A percentile compares a stretch with the other conserved stretches of the same genome.
Conservation (phyloP, 257 asterid genomes). For the Perilla frutescens region DNA sequence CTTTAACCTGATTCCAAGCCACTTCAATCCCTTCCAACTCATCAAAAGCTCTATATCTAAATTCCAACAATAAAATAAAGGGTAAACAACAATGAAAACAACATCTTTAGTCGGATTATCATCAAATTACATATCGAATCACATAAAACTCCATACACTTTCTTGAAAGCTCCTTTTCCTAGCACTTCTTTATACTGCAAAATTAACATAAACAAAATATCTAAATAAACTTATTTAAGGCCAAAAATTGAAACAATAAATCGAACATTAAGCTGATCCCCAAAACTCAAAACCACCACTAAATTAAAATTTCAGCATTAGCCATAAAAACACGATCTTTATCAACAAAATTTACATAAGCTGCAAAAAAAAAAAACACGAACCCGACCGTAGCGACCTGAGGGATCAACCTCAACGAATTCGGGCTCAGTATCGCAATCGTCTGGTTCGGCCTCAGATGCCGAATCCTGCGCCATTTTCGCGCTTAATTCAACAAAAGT, state of each 20-base stretch:
- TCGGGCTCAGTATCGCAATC: conserved; percentile 78
- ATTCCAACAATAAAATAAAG: conserved; percentile 53
- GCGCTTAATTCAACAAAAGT: conserved; percentile 26
- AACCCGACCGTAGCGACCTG: conserved; percentile 97
- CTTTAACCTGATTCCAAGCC: conserved; percentile 98
- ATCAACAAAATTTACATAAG: background rate
- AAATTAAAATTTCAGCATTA: conserved; percentile 6
- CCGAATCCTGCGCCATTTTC: conserved; percentile 72
- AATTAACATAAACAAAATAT: conserved; percentile 37
- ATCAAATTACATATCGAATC: background rate
- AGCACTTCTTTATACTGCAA: conserved; percentile 91
- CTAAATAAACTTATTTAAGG: conserved; percentile 6
- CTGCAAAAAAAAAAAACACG: conserved; percentile 36
- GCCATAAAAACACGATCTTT: conserved; percentile 5
- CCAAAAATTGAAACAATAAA: conserved; percentile 25
- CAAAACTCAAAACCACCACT: conserved; percentile 21
- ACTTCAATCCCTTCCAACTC: conserved; percentile 98
- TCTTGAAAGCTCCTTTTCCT: conserved; percentile 98
- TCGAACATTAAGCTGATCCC: conserved; percentile 23
- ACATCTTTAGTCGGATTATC: background rate
- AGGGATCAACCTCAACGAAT: conserved; percentile 91
- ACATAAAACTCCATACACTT: conserved; percentile 67
- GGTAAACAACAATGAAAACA: conserved; percentile 29
- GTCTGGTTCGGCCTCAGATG: conserved; percentile 78
- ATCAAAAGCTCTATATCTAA: conserved; percentile 95